Conservation (phyloP, 371 early-diverging fungal species). For the Haplosporangium sp. region DNA sequence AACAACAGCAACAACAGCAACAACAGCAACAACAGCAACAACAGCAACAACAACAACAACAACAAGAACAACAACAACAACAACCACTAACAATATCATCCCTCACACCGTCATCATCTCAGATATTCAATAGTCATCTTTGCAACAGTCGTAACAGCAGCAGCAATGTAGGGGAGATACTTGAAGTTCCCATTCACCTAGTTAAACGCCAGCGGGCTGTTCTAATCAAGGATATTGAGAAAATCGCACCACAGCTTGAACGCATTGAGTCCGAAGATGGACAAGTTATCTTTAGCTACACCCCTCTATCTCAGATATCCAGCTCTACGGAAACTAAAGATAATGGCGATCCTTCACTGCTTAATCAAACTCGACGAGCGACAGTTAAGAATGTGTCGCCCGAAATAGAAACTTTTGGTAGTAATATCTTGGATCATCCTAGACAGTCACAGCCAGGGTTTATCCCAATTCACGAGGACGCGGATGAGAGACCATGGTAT, state of each 20-base stretch:
- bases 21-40: no score
- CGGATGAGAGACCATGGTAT: slow-evolving; percentile 18
- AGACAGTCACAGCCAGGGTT: background rate
- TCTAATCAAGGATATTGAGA: slow-evolving; percentile 45
- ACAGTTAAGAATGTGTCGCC: background rate
- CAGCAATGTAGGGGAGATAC: background rate
- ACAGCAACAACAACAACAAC: no score
- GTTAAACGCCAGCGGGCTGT: slow-evolving; percentile 37
- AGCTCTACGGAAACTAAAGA: background rate
- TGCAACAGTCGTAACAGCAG: background rate
- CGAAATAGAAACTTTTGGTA: background rate
- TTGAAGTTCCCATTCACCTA: slow-evolving; percentile 32
- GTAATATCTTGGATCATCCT: background rate
- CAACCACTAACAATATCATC: background rate
- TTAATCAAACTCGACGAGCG: background rate
- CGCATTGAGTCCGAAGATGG: slow-evolving; percentile 28
- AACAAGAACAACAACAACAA: background rate
- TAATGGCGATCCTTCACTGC: background rate
- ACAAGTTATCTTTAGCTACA: slow-evolving; percentile 6
- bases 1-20: no score
- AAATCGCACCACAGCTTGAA: slow-evolving; percentile 14
- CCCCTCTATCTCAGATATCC: background rate
- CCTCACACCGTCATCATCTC: background rate
- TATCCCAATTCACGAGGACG: slow-evolving; percentile 7
- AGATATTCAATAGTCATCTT: background rate